Base-by-base conservation (phyloP, 768 basidiomycete genomes). In the Macrocybe gigantea region DNA sequence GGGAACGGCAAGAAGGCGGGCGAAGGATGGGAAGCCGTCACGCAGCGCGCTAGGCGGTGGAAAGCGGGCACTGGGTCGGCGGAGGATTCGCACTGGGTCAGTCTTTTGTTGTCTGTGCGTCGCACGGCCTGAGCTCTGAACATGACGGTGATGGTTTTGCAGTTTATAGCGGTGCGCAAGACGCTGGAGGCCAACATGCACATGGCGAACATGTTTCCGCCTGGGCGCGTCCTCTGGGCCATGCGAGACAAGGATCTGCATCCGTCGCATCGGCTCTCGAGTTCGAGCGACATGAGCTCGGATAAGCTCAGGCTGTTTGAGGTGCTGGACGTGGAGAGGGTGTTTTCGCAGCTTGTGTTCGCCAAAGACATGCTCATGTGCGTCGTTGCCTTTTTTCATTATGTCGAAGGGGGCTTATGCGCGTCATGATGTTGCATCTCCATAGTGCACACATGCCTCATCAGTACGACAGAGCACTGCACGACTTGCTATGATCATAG, bases 131-230 rank as follows among this genome's bases (percentile, higher is more conserved):
- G 31, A 15, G 2, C 22, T 48, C 33, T 5, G 7, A 7, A 22
- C 7, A 32, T 37, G 51, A 33, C 51, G 10, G 35, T 30, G n/a
- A 40, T 43, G 9, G 34, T 41, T 30, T 12, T 49, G 29, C 47
- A 91, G 89, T 88, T 92, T 57, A 69, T 91, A 35, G 78, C 87
- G 0, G 77, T 86, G 49, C 79, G 89, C 39, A 91, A 88, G 71
- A 90, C 88, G 2, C 73, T 92, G 0, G 87, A 91, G 61, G 88
- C 88, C 39, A 89, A 87, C 50, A 91, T 92, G 88, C 76, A 80
- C 42, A 78, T 74, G 69, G 67, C 78, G 2, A 74, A 82, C 53
- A 74, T 88, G 61, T 89, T 78, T 52, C 88, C 88, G 9, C 85
- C 89, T 0, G 89, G 88, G 2, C 75, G 81, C 6, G 81, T 91